Evolutionary conservation across 106 monocot species (phyloP).

Genomic region (Dendrobium nobile): DNA sequence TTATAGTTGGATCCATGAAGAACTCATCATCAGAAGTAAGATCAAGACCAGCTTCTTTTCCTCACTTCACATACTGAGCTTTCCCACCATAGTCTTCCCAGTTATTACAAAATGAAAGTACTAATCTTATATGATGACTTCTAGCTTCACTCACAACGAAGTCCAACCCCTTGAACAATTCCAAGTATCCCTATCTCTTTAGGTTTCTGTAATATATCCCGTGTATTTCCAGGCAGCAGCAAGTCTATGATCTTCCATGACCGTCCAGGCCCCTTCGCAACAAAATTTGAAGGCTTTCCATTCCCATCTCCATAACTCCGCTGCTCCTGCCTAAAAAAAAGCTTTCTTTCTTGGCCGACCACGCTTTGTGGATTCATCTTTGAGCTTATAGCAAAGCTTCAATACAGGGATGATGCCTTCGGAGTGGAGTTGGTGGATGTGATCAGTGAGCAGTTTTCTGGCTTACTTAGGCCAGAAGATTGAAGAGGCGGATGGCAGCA

Average conservation of each 20-base stretch:
- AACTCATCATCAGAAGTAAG: conserved; percentile 76
- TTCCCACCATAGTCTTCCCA: conserved; percentile 84
- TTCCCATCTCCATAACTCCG: background rate
- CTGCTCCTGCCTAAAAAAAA: background rate
- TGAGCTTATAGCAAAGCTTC: conserved; percentile 13
- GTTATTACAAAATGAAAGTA: conserved; percentile 66
- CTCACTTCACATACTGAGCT: conserved; percentile 79
- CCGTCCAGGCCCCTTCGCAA: background rate
- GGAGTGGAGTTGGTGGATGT: conserved; percentile 10
- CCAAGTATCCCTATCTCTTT: background rate
- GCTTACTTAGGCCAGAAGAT: no score
- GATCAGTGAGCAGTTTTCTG: background rate
- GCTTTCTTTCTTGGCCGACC: conserved; percentile 12
- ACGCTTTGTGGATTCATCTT: background rate
- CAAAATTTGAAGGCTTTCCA: background rate
- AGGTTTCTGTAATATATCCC: background rate
- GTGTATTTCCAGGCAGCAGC: background rate
- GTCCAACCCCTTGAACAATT: conserved; percentile 55
- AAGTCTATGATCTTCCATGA: background rate
- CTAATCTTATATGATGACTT: conserved; percentile 51
- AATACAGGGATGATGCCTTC: conserved; percentile 9
- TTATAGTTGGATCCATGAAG: conserved; percentile 57
- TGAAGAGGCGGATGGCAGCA: no score
- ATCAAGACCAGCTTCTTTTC: conserved; percentile 49
- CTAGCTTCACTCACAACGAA: conserved; percentile 87